Evolutionary conservation across 352 stramenopile species (phyloP).

Genomic region (Salisapilia sapeloensis): DNA sequence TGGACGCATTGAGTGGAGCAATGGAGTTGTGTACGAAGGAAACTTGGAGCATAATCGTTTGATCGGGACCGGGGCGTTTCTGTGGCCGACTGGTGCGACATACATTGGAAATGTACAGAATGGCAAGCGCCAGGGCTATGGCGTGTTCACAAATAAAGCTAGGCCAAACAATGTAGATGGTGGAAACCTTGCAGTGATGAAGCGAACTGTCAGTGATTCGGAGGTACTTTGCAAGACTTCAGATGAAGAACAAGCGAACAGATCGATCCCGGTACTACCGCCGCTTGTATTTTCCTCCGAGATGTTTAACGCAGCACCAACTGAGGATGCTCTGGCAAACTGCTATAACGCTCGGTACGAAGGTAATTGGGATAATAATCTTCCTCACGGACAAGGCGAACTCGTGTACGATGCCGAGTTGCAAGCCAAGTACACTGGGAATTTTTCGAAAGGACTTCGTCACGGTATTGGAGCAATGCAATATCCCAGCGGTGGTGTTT

Average conservation of each 20-base stretch:
- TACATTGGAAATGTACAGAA: constrained; percentile 58
- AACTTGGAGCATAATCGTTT: constrained; percentile 61
- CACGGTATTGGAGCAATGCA: constrained; percentile 44
- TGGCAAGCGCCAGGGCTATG: constrained; percentile 61
- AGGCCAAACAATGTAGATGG: neutral
- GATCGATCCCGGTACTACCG: too few relatives aligned
- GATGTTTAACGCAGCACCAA: too few relatives aligned
- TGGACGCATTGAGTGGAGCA: constrained; percentile 45
- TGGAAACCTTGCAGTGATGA: neutral
- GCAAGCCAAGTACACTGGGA: constrained; percentile 37
- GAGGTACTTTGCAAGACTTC: neutral
- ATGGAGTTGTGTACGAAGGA: constrained; percentile 47
- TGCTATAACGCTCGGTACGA: constrained; percentile 59
- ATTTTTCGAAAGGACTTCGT: constrained; percentile 26
- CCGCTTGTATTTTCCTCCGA: too few relatives aligned
- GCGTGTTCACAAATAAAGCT: constrained; percentile 38
- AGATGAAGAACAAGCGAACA: constrained; percentile 1
- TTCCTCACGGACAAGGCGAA: constrained; percentile 45
- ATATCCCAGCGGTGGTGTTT: constrained; percentile 43
- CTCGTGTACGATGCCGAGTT: constrained; percentile 51
- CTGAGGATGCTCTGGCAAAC: too few relatives aligned
- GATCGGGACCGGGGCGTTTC: constrained; percentile 33
- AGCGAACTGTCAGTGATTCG: neutral
- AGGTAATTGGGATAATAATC: constrained; percentile 54
- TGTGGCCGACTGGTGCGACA: constrained; percentile 65